phyloP scores from a whole-genome alignment of 805 yeast species.

The Pachysolen tannophilus region DNA sequence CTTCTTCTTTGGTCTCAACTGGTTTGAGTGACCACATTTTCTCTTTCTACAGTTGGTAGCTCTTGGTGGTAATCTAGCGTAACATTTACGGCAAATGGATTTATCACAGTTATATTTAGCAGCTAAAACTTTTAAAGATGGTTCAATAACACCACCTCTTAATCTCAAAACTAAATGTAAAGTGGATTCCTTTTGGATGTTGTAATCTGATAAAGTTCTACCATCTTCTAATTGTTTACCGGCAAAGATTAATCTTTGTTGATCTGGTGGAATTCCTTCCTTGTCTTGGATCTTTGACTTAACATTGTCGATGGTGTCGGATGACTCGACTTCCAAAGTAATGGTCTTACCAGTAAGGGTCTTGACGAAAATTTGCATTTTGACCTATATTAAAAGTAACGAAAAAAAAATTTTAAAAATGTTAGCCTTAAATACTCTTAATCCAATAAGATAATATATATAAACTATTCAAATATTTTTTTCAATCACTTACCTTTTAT shows the following conservation, averaged over 20 bases:
- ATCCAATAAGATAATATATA: too few species aligned
- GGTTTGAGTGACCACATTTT: constrained; percentile 99
- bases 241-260: constrained; percentile 90
- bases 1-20: constrained; percentile 99
- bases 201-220: constrained; percentile 89
- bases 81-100: constrained; percentile 98
- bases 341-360: constrained; percentile 99
- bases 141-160: constrained; percentile 91
- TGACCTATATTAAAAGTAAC: too few species aligned
- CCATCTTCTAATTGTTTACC: constrained; percentile 97
- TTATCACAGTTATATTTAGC: constrained; percentile 99
- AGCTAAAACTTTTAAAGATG: constrained; percentile 98
- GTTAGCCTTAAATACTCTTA: too few species aligned
- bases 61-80: constrained; percentile 99
- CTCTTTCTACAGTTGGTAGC: constrained; percentile 99
- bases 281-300: constrained; percentile 93
- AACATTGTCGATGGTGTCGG: constrained; percentile 93
- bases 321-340: constrained; percentile 78
- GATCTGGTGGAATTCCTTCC: constrained; percentile 97
- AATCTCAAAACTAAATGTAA: constrained; percentile 57
- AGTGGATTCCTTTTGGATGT: constrained; percentile 87
- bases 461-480: too few species aligned
- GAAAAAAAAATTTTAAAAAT: too few species aligned
- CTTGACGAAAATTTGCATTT: constrained; percentile 96
- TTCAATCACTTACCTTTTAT: too few species aligned